Evolutionary conservation across 2,329 filamentous ascomycete genomes (phyloP).

Genomic region (Xylariaceae sp.): DNA sequence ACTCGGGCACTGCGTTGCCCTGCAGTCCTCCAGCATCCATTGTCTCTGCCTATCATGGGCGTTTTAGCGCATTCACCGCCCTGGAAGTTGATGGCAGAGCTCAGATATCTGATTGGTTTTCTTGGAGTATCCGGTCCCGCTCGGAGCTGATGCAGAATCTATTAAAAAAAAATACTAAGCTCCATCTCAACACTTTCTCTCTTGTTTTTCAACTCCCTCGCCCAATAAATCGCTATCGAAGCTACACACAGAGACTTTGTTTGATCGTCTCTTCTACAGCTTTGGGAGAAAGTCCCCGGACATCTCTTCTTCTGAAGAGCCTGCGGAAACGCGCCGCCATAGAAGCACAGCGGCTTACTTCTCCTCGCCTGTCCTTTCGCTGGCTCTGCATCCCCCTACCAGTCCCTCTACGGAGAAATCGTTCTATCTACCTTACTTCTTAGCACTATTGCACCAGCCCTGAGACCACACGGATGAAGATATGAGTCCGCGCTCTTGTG

Average conservation of each 20-base stretch:
- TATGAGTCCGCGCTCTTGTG: slow-evolving; percentile 69
- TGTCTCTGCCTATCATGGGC: no score
- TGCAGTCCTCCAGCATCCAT: no score
- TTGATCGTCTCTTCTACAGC: slow-evolving; percentile 46
- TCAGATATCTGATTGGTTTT: no score
- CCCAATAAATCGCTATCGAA: slow-evolving; percentile 99
- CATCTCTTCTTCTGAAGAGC: slow-evolving; percentile 42
- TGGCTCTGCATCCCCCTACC: slow-evolving; percentile 25
- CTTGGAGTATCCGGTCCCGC: no score
- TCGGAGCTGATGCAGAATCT: no score
- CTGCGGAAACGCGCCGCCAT: slow-evolving; percentile 99
- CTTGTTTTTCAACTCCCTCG: slow-evolving; percentile 66
- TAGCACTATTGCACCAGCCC: no score
- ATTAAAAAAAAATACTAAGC: neutral
- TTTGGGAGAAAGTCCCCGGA: slow-evolving; percentile 99
- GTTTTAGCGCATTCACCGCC: no score
- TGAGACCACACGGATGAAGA: slow-evolving; percentile 67
- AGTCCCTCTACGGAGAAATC: slow-evolving; percentile 3
- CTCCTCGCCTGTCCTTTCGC: slow-evolving; percentile 50
- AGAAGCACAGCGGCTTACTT: slow-evolving; percentile 95
- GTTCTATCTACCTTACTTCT: slow-evolving; percentile 11
- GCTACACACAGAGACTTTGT: slow-evolving; percentile 78
- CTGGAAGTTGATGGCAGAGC: no score
- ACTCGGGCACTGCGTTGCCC: no score
- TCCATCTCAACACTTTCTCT: slow-evolving; percentile 15